These are phyloP conservation scores for Kuraishia ogatae DNA, from an alignment of 805 yeast species.

Conservation along the genomic window DNA sequence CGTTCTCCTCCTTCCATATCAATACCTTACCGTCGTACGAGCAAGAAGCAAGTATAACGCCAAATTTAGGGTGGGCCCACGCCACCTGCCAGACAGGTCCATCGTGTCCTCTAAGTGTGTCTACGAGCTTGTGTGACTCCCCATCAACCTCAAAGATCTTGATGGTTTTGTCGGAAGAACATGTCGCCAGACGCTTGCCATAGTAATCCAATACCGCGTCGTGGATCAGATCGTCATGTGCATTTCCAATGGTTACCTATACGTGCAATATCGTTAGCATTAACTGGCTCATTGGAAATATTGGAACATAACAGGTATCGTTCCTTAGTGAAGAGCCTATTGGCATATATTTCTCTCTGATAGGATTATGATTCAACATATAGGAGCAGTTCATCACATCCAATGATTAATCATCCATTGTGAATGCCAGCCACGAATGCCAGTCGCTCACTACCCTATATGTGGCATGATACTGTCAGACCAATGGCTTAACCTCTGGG, in stretches of 20 bases:
- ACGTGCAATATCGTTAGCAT: conserved; percentile 4
- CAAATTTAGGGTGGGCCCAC: conserved; percentile 99
- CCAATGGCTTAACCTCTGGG: neutral
- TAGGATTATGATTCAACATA: too few relatives aligned
- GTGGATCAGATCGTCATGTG: conserved; percentile 89
- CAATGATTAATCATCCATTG: too few relatives aligned
- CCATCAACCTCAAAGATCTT: conserved; percentile 89
- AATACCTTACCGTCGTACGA: conserved; percentile 93
- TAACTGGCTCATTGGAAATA: neutral
- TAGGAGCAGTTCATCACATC: too few relatives aligned
- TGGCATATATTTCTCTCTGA: too few relatives aligned
- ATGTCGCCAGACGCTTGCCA: conserved; percentile 92
- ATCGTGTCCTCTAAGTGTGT: conserved; percentile 86
- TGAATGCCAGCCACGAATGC: too few relatives aligned
- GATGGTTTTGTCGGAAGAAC: conserved; percentile 94
- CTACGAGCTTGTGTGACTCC: conserved; percentile 70
- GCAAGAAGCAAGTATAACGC: conserved; percentile 87
- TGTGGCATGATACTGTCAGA: too few relatives aligned
- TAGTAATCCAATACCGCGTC: conserved; percentile 97
- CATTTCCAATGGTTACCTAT: conserved; percentile 79
- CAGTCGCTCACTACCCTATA: too few relatives aligned
- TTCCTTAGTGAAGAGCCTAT: too few relatives aligned
- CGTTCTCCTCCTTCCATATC: conserved; percentile 91
- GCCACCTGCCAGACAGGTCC: conserved; percentile 99
- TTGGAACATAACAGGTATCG: too few relatives aligned